A percentile compares a stretch with the other conserved stretches of the same genome.
Conservation (phyloP, 768 basidiomycete species). For the Rhodosporidiobolus sp. region DNA sequence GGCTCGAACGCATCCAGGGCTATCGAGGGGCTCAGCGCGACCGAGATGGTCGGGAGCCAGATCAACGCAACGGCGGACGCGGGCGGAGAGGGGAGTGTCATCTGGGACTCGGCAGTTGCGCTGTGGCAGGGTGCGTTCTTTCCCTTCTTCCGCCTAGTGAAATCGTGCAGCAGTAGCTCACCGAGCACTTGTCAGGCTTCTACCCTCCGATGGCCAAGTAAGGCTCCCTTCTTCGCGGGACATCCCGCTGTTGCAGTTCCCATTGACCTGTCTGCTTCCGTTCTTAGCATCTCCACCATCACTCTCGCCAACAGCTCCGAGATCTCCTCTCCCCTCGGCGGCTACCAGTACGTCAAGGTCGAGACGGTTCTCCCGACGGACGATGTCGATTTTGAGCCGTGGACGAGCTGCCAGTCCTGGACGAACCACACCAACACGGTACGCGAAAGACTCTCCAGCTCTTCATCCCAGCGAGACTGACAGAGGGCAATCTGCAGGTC, state of each 20-base stretch:
- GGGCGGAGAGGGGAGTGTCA: conserved; percentile 67
- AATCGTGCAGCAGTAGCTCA: not conserved
- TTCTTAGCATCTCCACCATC: conserved; percentile 48
- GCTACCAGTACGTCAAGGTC: conserved; percentile 62
- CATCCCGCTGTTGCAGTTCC: not conserved
- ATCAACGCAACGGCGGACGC: conserved; percentile 68
- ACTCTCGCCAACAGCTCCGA: conserved; percentile 66
- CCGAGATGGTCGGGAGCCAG: conserved; percentile 59
- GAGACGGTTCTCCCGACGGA: conserved; percentile 35
- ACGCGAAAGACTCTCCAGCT: not conserved
- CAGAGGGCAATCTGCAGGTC: conserved; percentile 47
- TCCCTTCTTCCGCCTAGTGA: not conserved
- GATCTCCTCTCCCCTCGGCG: conserved; percentile 60
- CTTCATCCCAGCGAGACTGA: not conserved
- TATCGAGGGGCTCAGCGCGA: conserved; percentile 57
- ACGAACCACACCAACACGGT: conserved; percentile 58
- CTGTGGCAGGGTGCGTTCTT: conserved; percentile 55
- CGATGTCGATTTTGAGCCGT: conserved; percentile 36
- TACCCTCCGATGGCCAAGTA: conserved; percentile 58
- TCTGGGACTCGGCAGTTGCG: conserved; percentile 63
- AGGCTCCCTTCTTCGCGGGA: not conserved
- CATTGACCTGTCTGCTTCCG: not conserved
- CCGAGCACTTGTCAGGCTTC: conserved; percentile 51
- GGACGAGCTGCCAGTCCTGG: conserved; percentile 30
- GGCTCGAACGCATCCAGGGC: conserved; percentile 64